Evolutionary conservation across 2,329 filamentous ascomycete genomes (phyloP), one percentile per base, ranked within the genome.

Genomic region (Davidsoniella eucalypti): DNA sequence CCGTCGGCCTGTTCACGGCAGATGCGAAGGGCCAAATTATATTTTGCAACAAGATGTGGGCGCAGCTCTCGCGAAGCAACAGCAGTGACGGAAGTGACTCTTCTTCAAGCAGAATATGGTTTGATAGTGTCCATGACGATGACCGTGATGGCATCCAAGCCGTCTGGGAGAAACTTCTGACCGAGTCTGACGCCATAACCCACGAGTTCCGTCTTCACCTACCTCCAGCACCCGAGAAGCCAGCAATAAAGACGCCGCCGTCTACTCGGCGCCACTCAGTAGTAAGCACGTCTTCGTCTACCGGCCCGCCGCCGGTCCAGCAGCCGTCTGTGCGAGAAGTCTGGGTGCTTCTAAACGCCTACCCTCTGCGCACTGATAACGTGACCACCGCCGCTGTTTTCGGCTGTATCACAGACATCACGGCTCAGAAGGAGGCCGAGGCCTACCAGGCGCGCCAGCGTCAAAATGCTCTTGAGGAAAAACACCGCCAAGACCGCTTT

Each of bases 1-100:
- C 85, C 0, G 84, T 88, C 1, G 86, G 85, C 25, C 82, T 93
- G 66, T 90, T 90, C 61, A 88, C 92, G 56, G 82, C 84, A n/a
- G 75, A 87, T 58, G 71, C 75, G 0, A 63, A 69, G 39, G 85
- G 86, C 3, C 68, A 73, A 21, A 84, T 92, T 57, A 84, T 75
- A 8, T 92, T 86, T 60, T 84, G 80, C 60, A 93, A 93, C 60
- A 82, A 88, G 55, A 84, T 82, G 60, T 92, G 76, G 75, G 79
- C 72, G 73, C 70, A 77, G 55, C 84, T 87, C 33, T 82, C 82
- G 0, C 69, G 80, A 84, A 50, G 74, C 76, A 14, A 68, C 72
- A 26, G 67, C 72, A 53, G 76, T 71, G 29, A 33, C 9, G 29
- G 8, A 9, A 33, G 12, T 33, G 29, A 33, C 29, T 9, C 29